Percentiles rank a stretch among this genome's conserved stretches.
These are phyloP conservation scores for Selenicereus undatus DNA, from an alignment of 148 eudicot genomes.

Conservation along the genomic window DNA sequence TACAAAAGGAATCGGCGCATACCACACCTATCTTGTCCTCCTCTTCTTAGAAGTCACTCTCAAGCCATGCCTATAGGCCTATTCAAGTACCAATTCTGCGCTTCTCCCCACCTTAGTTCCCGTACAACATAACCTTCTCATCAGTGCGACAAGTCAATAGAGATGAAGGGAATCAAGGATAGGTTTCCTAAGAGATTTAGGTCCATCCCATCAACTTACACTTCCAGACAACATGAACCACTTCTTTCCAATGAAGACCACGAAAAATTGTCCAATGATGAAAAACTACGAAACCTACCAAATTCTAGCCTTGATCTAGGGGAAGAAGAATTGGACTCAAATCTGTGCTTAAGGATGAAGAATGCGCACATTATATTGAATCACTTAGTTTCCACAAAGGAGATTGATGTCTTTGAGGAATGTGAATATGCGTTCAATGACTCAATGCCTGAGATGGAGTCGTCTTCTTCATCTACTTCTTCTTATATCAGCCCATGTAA, in stretches of 20 bases:
- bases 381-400: neutral
- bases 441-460: slow-evolving; percentile 22
- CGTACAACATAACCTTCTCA: neutral
- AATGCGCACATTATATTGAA: neutral
- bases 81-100: neutral
- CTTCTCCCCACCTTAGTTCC: slow-evolving; percentile 2
- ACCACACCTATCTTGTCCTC: slow-evolving; percentile 6
- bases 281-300: slow-evolving; percentile 5
- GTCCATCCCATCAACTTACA: slow-evolving; percentile 22
- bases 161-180: slow-evolving; percentile 27
- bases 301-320: neutral
- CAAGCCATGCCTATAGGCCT: neutral
- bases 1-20: slow-evolving; percentile 1
- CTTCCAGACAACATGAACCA: slow-evolving; percentile 21
- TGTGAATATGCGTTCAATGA: slow-evolving; percentile 30
- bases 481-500: slow-evolving; percentile 5
- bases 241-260: neutral
- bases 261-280: slow-evolving; percentile 12
- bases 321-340: slow-evolving; percentile 14
- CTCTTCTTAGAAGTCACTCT: slow-evolving; percentile 19
- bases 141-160: neutral
- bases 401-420: slow-evolving; percentile 27
- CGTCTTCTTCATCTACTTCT: slow-evolving; percentile 15
- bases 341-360: neutral
- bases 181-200: slow-evolving; percentile 24